phyloP scores from a whole-genome alignment of 148 eudicot genomes.

The Chenopodium suecicum region DNA sequence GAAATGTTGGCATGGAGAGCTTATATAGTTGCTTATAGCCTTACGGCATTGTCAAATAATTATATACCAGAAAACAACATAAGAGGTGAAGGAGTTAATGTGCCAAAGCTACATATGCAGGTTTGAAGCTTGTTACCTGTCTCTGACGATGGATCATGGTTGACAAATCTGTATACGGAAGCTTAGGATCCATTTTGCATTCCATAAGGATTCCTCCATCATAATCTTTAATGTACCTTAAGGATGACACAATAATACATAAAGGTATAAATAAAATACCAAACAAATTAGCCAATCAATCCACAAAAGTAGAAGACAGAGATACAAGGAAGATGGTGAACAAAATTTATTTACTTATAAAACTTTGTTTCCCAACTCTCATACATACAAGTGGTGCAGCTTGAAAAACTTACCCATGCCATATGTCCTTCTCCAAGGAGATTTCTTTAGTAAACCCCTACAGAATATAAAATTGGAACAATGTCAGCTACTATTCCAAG shows the following conservation, averaged over 20 bases:
- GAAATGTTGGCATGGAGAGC: not conserved
- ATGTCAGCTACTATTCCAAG: conserved; percentile 6
- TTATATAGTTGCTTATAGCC: not conserved
- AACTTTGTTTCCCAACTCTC: not conserved
- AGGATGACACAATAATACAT: not conserved
- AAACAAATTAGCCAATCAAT: not conserved
- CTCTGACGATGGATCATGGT: conserved; percentile 92
- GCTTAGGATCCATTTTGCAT: conserved; percentile 95
- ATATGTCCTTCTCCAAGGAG: conserved; percentile 80
- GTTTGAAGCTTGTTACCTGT: conserved; percentile 46
- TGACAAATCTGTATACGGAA: conserved; percentile 96
- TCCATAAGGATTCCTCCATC: conserved; percentile 99
- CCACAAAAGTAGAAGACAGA: not conserved
- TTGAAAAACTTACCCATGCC: conserved; percentile 84
- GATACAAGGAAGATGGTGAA: not conserved
- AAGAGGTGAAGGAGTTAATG: not conserved
- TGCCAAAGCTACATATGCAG: not conserved
- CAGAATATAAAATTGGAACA: conserved; percentile 22
- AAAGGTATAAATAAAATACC: not conserved
- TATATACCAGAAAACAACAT: conserved; percentile 6
- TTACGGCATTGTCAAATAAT: not conserved
- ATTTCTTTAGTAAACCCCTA: conserved; percentile 98
- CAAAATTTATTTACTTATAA: not conserved
- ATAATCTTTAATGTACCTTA: conserved; percentile 93
- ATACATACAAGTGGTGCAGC: conserved; percentile 2